Base-by-base conservation (phyloP, 2,329 filamentous ascomycete species). In the Periconia sp. region DNA sequence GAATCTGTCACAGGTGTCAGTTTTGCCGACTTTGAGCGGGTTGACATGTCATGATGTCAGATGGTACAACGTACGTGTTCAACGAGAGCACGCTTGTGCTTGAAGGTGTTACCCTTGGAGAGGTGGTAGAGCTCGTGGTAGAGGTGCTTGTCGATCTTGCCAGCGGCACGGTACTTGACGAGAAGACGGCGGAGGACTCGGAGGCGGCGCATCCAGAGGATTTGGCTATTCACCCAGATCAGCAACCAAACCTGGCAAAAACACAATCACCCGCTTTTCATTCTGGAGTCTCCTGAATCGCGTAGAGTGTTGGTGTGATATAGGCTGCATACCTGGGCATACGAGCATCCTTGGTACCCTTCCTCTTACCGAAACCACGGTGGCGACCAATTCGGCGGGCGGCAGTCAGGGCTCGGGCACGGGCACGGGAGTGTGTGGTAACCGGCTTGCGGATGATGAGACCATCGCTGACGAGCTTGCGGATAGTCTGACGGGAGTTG, bases 21-120 rank as follows among this genome's bases (percentile, higher is more conserved):
- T 65, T 27, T 56, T 49, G 56, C 41, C 47, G 41, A 50, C 47
- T 17, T 54, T 44, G 53, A 58, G 54, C 47, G 58, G 59, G 48
- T 49, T 59, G 60, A 62, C 50, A 56, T 54, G 54, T 71, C 63
- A 72, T 74, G 66, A 73, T 72, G 67, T 72, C 68, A 72, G 71
- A 3, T 45, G 43, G 5, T 58, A 54, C 53, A 51, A 91, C 94
- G 77, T 95, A 99, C 94, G 85, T 99, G 94, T 88, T 99, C 94
- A 79, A 99, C 92, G 74, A 99, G 89, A 77, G 92, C 94, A 83
- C 94, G 90, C 92, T 97, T 99, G 91, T 99, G 94, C 92, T 99
- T 99, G 90, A 99, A 99, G 80, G 94, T 93, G 89, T 99, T 99
- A 95, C 94, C 95, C 92, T 99, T 99, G 89, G 90, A 94, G 79